Conservation (phyloP, 2,329 filamentous ascomycete species). For the Cryphonectria parasitica region DNA sequence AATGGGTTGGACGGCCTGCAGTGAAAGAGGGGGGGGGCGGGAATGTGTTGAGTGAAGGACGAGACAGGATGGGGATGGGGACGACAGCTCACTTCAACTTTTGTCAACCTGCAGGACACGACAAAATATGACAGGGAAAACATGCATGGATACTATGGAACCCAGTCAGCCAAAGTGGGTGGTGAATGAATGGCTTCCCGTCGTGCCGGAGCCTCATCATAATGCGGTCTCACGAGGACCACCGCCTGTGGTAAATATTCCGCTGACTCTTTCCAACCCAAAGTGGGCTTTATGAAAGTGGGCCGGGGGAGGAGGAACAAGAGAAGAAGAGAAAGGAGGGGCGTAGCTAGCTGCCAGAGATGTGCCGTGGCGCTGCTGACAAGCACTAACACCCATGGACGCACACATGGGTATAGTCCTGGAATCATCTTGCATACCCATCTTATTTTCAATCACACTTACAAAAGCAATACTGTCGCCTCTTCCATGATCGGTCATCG, state of each 20-base stretch:
- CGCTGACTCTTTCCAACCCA: not conserved
- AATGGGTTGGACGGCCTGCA: not conserved
- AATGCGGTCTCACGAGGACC: not conserved
- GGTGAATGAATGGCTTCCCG: conserved; percentile 1
- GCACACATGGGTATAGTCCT: too few species aligned
- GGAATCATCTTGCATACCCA: not conserved
- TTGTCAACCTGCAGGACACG: not conserved
- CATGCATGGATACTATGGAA: not conserved
- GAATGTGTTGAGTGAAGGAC: not conserved
- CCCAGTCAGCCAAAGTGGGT: not conserved
- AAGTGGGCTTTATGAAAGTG: not conserved
- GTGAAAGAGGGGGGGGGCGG: not conserved
- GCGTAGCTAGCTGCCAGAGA: not conserved
- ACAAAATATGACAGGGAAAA: not conserved
- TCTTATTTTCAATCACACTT: too few species aligned
- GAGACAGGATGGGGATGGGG: not conserved
- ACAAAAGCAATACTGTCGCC: not conserved
- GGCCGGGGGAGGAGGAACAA: not conserved
- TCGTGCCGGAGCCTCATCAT: not conserved
- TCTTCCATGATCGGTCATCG: not conserved
- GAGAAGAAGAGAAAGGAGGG: not conserved
- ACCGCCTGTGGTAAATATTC: not conserved
- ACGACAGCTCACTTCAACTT: conserved; percentile 8
- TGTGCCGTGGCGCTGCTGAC: not conserved
- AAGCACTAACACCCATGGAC: not conserved